Percentiles rank a stretch among this genome's conserved stretches.
phyloP scores from a whole-genome alignment of 2,329 filamentous ascomycete genomes.

The Colletotrichum noveboracense region DNA sequence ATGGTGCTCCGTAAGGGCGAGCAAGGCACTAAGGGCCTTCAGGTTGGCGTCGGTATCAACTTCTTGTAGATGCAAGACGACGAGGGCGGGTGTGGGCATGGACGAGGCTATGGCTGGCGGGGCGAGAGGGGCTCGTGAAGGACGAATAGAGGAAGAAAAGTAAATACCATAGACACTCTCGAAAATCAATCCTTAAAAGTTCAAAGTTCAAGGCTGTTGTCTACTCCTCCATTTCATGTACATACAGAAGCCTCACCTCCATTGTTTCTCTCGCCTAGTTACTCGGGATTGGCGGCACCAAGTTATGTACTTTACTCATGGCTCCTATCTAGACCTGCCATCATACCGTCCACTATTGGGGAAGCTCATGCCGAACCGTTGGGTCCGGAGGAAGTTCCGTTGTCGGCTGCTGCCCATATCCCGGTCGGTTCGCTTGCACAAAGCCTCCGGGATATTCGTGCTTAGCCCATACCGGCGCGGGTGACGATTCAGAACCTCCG shows the following conservation, averaged over 20 bases:
- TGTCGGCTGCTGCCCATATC: neutral
- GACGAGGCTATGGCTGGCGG: neutral
- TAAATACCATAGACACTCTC: neutral
- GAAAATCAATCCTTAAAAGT: neutral
- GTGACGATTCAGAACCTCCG: neutral
- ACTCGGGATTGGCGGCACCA: neutral
- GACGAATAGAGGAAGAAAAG: neutral
- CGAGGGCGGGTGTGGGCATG: neutral
- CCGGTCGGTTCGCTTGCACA: neutral
- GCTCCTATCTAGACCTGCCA: neutral
- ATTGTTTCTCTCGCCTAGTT: neutral
- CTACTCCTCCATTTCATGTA: neutral
- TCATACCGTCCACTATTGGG: neutral
- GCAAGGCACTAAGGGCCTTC: conserved; percentile 86
- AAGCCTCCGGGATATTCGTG: neutral
- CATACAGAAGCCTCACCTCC: neutral
- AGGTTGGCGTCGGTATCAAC: conserved; percentile 95
- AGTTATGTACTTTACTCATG: neutral
- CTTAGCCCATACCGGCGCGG: neutral
- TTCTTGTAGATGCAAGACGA: conserved; percentile 70
- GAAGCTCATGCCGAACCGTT: neutral
- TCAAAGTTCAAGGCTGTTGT: neutral
- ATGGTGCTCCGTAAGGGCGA: conserved; percentile 83
- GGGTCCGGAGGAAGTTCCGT: neutral
- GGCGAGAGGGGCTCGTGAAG: neutral